These are phyloP conservation scores for Pseudocercospora pini-densiflorae DNA, from an alignment of 2,329 filamentous ascomycete species.

Conservation along the genomic window DNA sequence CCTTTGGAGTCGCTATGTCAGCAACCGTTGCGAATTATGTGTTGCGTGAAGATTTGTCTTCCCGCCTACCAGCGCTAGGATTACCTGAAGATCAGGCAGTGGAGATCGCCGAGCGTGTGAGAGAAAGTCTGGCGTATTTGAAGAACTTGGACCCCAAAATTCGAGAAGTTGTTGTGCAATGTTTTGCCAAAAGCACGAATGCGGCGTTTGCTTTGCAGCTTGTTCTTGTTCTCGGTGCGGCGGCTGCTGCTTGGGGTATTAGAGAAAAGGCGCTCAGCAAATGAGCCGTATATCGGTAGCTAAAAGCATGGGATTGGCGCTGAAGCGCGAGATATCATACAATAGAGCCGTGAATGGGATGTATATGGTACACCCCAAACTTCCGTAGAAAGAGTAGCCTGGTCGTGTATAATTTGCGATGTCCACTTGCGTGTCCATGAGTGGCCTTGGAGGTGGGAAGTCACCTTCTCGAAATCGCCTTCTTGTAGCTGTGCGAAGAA, in stretches of 20 bases:
- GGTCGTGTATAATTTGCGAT: too few species aligned
- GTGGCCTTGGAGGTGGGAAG: too few species aligned
- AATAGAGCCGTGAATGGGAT: neutral
- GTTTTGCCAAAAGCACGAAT: conserved; percentile 65
- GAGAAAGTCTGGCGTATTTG: conserved; percentile 73
- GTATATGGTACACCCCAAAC: neutral
- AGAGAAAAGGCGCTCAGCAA: conserved; percentile 45
- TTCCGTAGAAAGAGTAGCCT: neutral
- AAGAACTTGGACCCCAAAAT: conserved; percentile 65
- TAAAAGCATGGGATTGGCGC: neutral
- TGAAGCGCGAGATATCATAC: neutral
- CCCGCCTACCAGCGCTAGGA: conserved; percentile 48
- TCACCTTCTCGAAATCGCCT: too few species aligned
- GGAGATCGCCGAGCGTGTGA: conserved; percentile 69
- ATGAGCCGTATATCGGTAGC: neutral
- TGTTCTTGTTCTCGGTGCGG: conserved; percentile 55
- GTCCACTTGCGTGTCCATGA: too few species aligned
- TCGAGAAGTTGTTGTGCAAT: conserved; percentile 64
- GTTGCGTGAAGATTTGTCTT: conserved; percentile 61
- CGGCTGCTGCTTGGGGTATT: conserved; percentile 51
- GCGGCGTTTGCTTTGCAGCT: conserved; percentile 58
- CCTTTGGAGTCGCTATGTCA: conserved; percentile 69
- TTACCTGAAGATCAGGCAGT: conserved; percentile 63
- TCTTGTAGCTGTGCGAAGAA: too few species aligned
- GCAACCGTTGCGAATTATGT: conserved; percentile 74